Base-by-base conservation (phyloP, 148 eudicot species). In the Amaranthus hypochondriacus region DNA sequence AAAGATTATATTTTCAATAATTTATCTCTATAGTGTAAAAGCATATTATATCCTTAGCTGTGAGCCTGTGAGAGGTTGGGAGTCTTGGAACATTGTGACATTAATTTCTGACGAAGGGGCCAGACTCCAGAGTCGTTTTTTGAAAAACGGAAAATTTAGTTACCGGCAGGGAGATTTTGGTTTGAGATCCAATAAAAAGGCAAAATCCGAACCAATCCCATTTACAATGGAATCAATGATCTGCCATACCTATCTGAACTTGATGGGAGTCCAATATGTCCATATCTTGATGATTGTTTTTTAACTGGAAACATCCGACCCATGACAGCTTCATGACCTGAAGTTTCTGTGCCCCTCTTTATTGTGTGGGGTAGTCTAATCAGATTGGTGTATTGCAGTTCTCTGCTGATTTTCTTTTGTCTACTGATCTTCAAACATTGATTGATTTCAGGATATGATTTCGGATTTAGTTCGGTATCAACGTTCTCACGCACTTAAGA, bases 391-490 rank as follows among this genome's bases (percentile, higher is more conserved):
- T 11, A 2, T 47, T 72, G 7, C 28, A 47, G 0, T 44, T 12
- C 8, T 10, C 6, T 14, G 51, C 47, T n/a, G 11, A 10, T n/a
- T 52, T 46, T 69, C 21, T 62, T 28, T n/a, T 69, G 15, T 28
- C 66, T 71, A 68, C 15, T 75, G 4, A 69, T 4, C 12, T 70
- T 28, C 15, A 15, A 68, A 49, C 9, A 28, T 28, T 28, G 13
- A 48, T 62, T 64, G 57, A 73, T 68, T 49, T 71, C 87, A 90
- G 92, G 85, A 60, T 28, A 81, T 89, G 89, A 82, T 89, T 86
- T 48, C 86, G 64, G 79, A 81, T 73, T 76, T 87, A 28, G 78
- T 92, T 65, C 78, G 39, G 69, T 83, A 84, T 68, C 56, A 72
- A 39, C 51, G 61, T 62, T 68, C 65, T 39, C 4, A 48, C 18